Evolutionary conservation across 1,139 yeast species (phyloP), one percentile per base, ranked within the genome.

Genomic region (Kluyveromyces marxianus): DNA sequence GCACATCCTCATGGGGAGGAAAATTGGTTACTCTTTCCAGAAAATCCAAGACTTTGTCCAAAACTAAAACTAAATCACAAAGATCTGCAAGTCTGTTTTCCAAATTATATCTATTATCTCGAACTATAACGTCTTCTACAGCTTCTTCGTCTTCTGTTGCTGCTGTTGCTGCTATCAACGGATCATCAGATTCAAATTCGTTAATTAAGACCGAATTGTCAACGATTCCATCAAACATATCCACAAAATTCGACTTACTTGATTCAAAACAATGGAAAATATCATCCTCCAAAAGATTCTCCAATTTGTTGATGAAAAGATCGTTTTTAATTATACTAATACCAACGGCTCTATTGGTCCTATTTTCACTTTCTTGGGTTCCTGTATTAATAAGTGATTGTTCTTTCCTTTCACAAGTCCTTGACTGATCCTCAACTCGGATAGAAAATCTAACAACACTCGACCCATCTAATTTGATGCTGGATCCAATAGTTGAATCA

Each of bases 401-500:
- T 35, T 35, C 24, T 21, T 25, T 14, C n/a, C 30, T n/a, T 25
- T n/a, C 14, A 4, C 26, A 6, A 36, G 39, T 10, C 30, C 21
- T 10, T 5, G 7, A 28, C 4, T 25, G 21, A 21, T 30, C 34
- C 4, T 34, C 32, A 7, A 29, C 26, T 25, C 43, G 7, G 4
- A 40, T n/a, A 8, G 43, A 40, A 40, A 4, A 40, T n/a, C 27
- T 40, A 3, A 40, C 21, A 4, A 40, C 43, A 34, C 35, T 34
- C 1, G 31, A 34, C 3, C 43, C 38, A 14, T 40, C 43, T 10
- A 40, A 21, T 27, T 40, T 40, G n/a, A 40, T 26, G 33, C 43
- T 40, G 10, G 43, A 40, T 8, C 43, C 43, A 40, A 40, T 40
- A 3, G 43, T 40, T 24, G 37, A 38, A 25, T 34, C 37, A 7